These are phyloP conservation scores for Penicillium hesseltinei DNA, from an alignment of 2,329 filamentous ascomycete genomes.

Conservation along the genomic window DNA sequence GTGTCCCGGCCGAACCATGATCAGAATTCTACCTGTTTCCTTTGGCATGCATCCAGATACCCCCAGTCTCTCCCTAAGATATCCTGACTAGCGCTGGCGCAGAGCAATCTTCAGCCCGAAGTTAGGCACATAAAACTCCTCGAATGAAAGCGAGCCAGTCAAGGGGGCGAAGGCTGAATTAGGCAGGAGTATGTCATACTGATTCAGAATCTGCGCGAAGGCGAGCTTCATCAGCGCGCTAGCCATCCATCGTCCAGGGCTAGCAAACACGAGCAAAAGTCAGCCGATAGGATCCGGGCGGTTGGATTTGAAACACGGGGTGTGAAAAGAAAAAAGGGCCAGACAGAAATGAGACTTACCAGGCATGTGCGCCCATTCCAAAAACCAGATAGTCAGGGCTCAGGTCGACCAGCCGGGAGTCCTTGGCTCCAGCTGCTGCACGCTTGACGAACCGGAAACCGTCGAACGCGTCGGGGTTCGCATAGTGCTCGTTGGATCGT, in stretches of 20 bases:
- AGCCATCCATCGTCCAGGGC: conserved; percentile 25
- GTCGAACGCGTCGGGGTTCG: conserved; percentile 18
- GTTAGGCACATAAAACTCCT: conserved; percentile 26
- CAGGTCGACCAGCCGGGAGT: conserved; percentile 19
- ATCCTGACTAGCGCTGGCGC: conserved; percentile 33
- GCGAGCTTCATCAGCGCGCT: conserved; percentile 21
- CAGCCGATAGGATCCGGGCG: conserved; percentile 10
- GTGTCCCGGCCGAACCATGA: background rate
- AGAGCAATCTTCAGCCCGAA: conserved; percentile 28
- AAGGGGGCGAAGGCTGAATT: conserved; percentile 4
- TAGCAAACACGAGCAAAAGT: conserved; percentile 12
- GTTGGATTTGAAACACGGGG: conserved; percentile 16
- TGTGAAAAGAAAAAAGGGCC: background rate
- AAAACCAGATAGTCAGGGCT: conserved; percentile 26
- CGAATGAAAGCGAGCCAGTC: conserved; percentile 22
- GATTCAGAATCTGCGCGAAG: conserved; percentile 16
- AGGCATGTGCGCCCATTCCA: conserved; percentile 23
- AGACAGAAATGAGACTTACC: conserved; percentile 13
- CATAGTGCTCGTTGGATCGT: conserved; percentile 13
- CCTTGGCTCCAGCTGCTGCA: conserved; percentile 14
- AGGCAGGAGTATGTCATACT: conserved; percentile 17
- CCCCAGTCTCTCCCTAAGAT: background rate
- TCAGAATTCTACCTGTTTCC: background rate
- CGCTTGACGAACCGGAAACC: conserved; percentile 22
- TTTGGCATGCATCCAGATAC: background rate